A percentile compares a stretch with the other conserved stretches of the same genome.
phyloP scores from a whole-genome alignment of 1,284 basidiomycete species.

The Microbotryum scabiosae region DNA sequence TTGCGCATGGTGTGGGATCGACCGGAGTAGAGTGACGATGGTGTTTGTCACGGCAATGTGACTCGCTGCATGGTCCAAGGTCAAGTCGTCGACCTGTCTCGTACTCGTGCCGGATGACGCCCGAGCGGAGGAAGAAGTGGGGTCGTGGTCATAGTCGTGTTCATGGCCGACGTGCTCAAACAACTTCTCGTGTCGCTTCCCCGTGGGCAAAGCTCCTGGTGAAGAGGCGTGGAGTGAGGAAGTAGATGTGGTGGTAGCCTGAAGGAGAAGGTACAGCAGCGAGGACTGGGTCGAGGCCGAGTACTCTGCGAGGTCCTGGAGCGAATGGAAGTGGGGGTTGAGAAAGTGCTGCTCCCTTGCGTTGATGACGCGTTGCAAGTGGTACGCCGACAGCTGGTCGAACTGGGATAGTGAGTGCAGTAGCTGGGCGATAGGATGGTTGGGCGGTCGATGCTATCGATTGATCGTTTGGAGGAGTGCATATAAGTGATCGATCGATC shows the following conservation, averaged over 20 bases:
- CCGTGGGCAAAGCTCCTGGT: not conserved
- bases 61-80: conserved; percentile 32
- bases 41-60: conserved; percentile 32
- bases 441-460: conserved; percentile 17
- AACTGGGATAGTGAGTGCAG: conserved; percentile 20
- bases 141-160: conserved; percentile 4
- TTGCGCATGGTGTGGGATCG: conserved; percentile 29
- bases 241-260: conserved; percentile 11
- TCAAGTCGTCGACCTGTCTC: conserved; percentile 20
- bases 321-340: conserved; percentile 25
- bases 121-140: no score
- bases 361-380: conserved; percentile 29
- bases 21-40: conserved; percentile 26
- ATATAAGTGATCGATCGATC: not conserved
- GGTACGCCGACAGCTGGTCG: conserved; percentile 28
- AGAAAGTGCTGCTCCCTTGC: conserved; percentile 30
- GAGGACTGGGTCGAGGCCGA: conserved; percentile 26
- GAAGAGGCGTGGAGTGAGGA: conserved; percentile 6
- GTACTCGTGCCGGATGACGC: not conserved
- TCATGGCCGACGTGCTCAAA: conserved; percentile 26
- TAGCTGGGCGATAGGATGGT: conserved; percentile 28
- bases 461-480: not conserved
- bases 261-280: conserved; percentile 30
- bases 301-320: conserved; percentile 32
- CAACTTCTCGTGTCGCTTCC: conserved; percentile 10